These are phyloP conservation scores for Leishmania mexicana DNA, from an alignment of 208 protist species.

Conservation along the genomic window DNA sequence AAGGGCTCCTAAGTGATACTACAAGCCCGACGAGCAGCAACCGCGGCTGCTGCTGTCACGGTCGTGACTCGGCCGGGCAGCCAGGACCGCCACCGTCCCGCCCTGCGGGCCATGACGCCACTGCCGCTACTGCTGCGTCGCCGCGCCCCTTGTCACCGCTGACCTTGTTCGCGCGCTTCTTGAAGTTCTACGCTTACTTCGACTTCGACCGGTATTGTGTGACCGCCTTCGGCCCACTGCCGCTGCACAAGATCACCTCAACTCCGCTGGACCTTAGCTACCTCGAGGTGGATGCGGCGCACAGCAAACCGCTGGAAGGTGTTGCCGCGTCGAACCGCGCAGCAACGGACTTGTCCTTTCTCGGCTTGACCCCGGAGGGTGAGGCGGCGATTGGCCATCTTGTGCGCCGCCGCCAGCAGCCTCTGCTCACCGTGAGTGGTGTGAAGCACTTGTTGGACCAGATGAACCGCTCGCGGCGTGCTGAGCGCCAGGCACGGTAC, in stretches of 20 bases:
- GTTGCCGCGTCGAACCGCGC: constrained; percentile 16
- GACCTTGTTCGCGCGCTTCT: constrained; percentile 68
- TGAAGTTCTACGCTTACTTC: constrained; percentile 85
- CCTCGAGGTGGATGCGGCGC: constrained; percentile 62
- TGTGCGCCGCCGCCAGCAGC: constrained; percentile 58
- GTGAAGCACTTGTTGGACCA: constrained; percentile 73
- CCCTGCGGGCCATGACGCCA: neutral
- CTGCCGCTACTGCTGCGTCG: neutral
- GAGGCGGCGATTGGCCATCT: constrained; percentile 59
- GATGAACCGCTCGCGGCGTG: constrained; percentile 43
- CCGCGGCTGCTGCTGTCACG: neutral
- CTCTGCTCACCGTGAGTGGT: constrained; percentile 74
- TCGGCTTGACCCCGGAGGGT: constrained; percentile 76
- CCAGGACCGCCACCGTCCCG: neutral
- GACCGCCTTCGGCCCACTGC: constrained; percentile 80
- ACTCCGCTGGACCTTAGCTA: constrained; percentile 57
- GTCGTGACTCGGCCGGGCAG: neutral
- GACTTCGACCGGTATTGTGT: constrained; percentile 83
- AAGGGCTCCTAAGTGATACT: neutral
- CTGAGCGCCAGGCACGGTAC: constrained; percentile 36
- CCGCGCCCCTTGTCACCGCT: constrained; percentile 41
- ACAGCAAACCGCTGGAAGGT: constrained; percentile 10
- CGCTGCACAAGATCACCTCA: constrained; percentile 51
- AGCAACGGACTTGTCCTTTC: constrained; percentile 33
- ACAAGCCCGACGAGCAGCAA: neutral